Conservation (phyloP, 2,329 filamentous ascomycete species). For the Neofusicoccum kwambonambiense region DNA sequence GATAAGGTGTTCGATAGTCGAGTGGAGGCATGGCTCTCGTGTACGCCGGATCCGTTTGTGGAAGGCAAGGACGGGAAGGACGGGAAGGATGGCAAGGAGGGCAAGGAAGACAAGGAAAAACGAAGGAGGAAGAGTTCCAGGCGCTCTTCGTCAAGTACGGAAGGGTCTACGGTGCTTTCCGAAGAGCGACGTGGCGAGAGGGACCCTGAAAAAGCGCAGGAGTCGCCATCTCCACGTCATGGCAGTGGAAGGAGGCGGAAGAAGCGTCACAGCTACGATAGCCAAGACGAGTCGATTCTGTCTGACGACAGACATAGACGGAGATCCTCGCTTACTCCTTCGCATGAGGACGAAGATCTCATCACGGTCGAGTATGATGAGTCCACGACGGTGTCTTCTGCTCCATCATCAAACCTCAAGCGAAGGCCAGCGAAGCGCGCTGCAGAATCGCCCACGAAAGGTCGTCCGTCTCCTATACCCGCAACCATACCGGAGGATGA, state of each 20-base stretch:
- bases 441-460: constrained; percentile 41
- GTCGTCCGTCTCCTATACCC: constrained; percentile 31
- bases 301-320: constrained; percentile 25
- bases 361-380: constrained; percentile 18
- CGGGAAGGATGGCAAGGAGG: constrained; percentile 28
- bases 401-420: constrained; percentile 29
- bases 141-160: constrained; percentile 15
- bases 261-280: constrained; percentile 29
- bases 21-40: constrained; percentile 62
- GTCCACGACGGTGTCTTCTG: neutral
- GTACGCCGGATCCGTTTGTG: constrained; percentile 56
- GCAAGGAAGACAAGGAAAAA: constrained; percentile 7
- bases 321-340: constrained; percentile 22
- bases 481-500: constrained; percentile 26
- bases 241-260: constrained; percentile 27
- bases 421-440: constrained; percentile 39
- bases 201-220: neutral
- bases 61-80: constrained; percentile 29
- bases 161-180: constrained; percentile 7
- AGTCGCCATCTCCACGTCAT: constrained; percentile 9
- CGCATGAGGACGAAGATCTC: constrained; percentile 25
- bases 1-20: constrained; percentile 49
- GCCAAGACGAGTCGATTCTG: constrained; percentile 27
- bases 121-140: neutral
- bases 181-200: constrained; percentile 1